Percentiles rank a stretch among this genome's conserved stretches.
These are phyloP conservation scores for Aphanomyces astaci DNA, from an alignment of 352 stramenopile species.

Conservation along the genomic window DNA sequence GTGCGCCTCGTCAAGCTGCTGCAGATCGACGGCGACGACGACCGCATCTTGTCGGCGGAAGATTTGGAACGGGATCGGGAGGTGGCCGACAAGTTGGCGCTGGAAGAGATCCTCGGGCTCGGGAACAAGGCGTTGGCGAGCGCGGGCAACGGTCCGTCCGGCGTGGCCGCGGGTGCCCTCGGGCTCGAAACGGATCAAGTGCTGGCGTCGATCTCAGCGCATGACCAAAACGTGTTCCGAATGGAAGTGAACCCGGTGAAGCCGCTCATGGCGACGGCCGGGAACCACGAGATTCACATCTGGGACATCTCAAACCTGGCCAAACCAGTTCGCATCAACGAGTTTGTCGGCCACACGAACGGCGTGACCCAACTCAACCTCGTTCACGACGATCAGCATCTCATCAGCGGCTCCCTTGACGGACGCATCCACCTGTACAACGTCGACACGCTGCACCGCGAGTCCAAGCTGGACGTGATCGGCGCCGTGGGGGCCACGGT, in stretches of 20 bases:
- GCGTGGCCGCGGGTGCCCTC: not conserved
- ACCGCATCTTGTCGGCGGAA: conserved; percentile 9
- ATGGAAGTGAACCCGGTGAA: conserved; percentile 23
- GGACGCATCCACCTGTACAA: conserved; percentile 23
- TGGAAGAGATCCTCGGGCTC: conserved; percentile 21
- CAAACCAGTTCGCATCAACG: conserved; percentile 21
- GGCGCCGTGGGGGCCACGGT: conserved; percentile 17
- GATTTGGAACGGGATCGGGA: conserved; percentile 22
- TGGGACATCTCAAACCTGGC: conserved; percentile 24
- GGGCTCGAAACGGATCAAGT: conserved; percentile 5
- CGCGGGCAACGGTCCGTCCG: too few species aligned
- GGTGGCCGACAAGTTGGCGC: conserved; percentile 20
- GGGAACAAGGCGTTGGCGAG: conserved; percentile 1
- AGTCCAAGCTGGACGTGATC: conserved; percentile 20
- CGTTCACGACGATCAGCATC: conserved; percentile 19
- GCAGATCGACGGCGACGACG: not conserved
- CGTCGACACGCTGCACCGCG: conserved; percentile 19
- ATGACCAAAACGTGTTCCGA: conserved; percentile 22
- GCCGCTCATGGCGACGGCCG: conserved; percentile 17
- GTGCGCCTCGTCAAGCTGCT: conserved; percentile 17
- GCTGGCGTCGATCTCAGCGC: conserved; percentile 13
- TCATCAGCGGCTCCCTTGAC: conserved; percentile 16
- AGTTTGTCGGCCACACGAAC: conserved; percentile 22
- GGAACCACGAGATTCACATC: conserved; percentile 18
- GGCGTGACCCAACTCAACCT: conserved; percentile 15